A percentile compares a stretch with the other conserved stretches of the same genome.
phyloP scores from a whole-genome alignment of 495 filamentous ascomycete species.

The Hyaloscypha bicolor region DNA sequence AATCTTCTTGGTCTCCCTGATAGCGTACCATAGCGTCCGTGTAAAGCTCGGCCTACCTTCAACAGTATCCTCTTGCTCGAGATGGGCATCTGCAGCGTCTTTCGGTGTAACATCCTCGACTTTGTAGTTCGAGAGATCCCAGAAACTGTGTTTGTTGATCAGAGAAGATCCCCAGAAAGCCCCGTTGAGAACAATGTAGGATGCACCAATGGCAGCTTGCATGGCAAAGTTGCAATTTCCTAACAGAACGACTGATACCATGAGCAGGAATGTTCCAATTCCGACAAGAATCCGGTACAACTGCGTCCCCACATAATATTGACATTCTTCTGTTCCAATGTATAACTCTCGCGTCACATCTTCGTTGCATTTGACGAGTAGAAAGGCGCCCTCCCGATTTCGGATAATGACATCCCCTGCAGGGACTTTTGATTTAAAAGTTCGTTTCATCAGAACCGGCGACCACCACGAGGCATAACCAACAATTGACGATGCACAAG shows the following conservation, averaged over 20 bases:
- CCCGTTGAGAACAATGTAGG: slow-evolving; percentile 62
- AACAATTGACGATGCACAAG: slow-evolving; percentile 49
- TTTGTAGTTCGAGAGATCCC: slow-evolving; percentile 52
- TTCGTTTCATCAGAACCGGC: slow-evolving; percentile 52
- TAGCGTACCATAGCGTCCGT: slow-evolving; percentile 57
- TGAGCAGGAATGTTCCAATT: slow-evolving; percentile 59
- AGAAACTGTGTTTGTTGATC: slow-evolving; percentile 47
- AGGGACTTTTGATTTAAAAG: slow-evolving; percentile 50
- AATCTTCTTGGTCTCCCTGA: slow-evolving; percentile 50
- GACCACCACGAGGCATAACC: slow-evolving; percentile 58
- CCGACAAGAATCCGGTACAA: slow-evolving; percentile 52
- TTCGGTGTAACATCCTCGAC: slow-evolving; percentile 41
- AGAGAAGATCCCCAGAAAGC: slow-evolving; percentile 60
- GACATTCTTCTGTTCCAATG: slow-evolving; percentile 58
- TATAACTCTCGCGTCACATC: slow-evolving; percentile 67
- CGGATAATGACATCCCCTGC: slow-evolving; percentile 62
- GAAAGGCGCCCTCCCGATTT: slow-evolving; percentile 61
- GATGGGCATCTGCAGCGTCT: slow-evolving; percentile 33
- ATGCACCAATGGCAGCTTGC: slow-evolving; percentile 57
- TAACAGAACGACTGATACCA: slow-evolving; percentile 61
- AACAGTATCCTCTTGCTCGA: slow-evolving; percentile 26
- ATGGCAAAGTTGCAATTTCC: slow-evolving; percentile 62
- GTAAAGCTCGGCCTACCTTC: slow-evolving; percentile 50
- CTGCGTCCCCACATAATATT: slow-evolving; percentile 47
- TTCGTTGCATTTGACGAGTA: slow-evolving; percentile 63